Evolutionary conservation across 345 rosid species (phyloP).

Genomic region (Sapria himalayana): DNA sequence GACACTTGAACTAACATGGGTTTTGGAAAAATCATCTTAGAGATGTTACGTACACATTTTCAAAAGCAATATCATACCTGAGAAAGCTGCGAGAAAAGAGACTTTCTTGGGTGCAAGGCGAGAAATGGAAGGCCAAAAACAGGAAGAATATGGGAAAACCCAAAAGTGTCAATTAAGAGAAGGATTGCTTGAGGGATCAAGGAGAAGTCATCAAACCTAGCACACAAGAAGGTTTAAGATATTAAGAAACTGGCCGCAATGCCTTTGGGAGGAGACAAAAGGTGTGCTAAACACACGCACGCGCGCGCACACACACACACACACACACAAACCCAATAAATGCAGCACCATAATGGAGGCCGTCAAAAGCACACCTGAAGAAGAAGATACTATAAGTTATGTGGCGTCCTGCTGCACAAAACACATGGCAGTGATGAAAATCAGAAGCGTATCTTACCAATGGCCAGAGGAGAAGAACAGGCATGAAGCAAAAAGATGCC

Average conservation of each 20-base stretch:
- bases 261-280: background rate
- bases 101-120: slow-evolving; percentile 7
- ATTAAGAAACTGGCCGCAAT: background rate
- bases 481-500: slow-evolving; percentile 66
- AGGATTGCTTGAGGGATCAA: slow-evolving; percentile 81
- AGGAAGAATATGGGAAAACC: slow-evolving; percentile 65
- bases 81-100: slow-evolving; percentile 16
- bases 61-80: slow-evolving; percentile 20
- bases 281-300: background rate
- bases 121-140: slow-evolving; percentile 66
- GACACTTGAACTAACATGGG: no score
- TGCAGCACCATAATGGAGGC: slow-evolving; percentile 87
- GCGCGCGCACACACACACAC: background rate
- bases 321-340: slow-evolving; percentile 78
- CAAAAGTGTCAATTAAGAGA: slow-evolving; percentile 70
- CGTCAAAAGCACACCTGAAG: slow-evolving; percentile 90
- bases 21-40: no score
- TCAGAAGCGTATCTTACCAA: slow-evolving; percentile 29
- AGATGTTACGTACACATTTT: slow-evolving; percentile 3
- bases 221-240: background rate
- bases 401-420: background rate
- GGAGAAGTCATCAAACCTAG: slow-evolving; percentile 75
- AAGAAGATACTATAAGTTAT: slow-evolving; percentile 4
- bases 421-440: background rate
- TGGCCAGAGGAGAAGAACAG: slow-evolving; percentile 84